Evolutionary conservation across 208 protist genomes (phyloP).

Genomic region (Acanthamoeba healyi): DNA sequence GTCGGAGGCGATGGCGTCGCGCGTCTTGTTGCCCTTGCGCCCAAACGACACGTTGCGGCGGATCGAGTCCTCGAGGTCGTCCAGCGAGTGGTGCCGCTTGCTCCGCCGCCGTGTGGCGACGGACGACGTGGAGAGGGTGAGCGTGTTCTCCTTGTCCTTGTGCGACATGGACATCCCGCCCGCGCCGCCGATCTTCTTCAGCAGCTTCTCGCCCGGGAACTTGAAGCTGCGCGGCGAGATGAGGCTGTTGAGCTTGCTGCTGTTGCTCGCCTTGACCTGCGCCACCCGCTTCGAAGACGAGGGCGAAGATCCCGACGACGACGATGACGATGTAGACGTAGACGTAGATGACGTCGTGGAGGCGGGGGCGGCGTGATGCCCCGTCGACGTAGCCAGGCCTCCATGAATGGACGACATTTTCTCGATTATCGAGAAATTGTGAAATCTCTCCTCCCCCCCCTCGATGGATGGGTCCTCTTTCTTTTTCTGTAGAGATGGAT

Average conservation of each 20-base stretch:
- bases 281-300: neutral
- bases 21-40: conserved; percentile 1
- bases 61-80: conserved; percentile 24
- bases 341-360: too few relatives aligned
- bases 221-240: conserved; percentile 68
- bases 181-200: conserved; percentile 51
- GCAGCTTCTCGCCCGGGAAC: conserved; percentile 28
- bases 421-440: too few relatives aligned
- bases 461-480: too few relatives aligned
- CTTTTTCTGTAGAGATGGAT: too few relatives aligned
- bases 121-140: conserved; percentile 54
- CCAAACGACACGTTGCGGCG: conserved; percentile 61
- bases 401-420: too few relatives aligned
- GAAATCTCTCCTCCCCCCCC: too few relatives aligned
- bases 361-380: too few relatives aligned
- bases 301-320: neutral
- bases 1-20: conserved; percentile 29
- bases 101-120: neutral
- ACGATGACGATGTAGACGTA: too few relatives aligned
- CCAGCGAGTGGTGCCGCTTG: conserved; percentile 58
- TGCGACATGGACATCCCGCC: too few relatives aligned
- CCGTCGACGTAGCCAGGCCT: too few relatives aligned
- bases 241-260: conserved; percentile 64
- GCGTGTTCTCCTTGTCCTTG: conserved; percentile 27
- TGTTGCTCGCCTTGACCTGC: conserved; percentile 52